Evolutionary conservation across 129 eudicot genomes (phyloP).

Genomic region (Flaveria ramosissima): DNA sequence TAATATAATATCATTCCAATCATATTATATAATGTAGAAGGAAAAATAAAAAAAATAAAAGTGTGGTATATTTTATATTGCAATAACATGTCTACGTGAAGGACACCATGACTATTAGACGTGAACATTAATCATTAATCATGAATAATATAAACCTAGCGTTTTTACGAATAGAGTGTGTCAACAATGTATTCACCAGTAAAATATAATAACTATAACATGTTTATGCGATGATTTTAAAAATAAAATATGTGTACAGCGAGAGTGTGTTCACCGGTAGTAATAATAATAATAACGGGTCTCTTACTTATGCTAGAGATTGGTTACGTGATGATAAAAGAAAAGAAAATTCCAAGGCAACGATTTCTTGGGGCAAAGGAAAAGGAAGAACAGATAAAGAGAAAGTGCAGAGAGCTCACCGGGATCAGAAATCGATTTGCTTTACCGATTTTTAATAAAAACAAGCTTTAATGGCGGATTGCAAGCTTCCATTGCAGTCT

Average conservation of each 20-base stretch:
- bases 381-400: conserved; percentile 40
- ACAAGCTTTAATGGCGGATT: conserved; percentile 32
- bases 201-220: no score
- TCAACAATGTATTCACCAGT: no score
- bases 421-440: conserved; percentile 49
- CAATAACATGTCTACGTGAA: no score
- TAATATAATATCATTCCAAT: not conserved
- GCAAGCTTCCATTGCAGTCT: conserved; percentile 27
- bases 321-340: conserved; percentile 22
- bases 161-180: no score
- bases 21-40: not conserved
- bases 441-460: conserved; percentile 39
- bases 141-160: no score
- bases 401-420: conserved; percentile 37
- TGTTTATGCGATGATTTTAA: not conserved
- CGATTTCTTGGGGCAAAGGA: conserved; percentile 42
- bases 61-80: no score
- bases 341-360: conserved; percentile 35
- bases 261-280: no score
- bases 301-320: not conserved
- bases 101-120: no score
- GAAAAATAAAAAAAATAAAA: no score
- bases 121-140: no score
- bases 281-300: not conserved
- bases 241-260: not conserved